phyloP scores from a whole-genome alignment of 805 yeast genomes.

The Jamesozyma gamospora region DNA sequence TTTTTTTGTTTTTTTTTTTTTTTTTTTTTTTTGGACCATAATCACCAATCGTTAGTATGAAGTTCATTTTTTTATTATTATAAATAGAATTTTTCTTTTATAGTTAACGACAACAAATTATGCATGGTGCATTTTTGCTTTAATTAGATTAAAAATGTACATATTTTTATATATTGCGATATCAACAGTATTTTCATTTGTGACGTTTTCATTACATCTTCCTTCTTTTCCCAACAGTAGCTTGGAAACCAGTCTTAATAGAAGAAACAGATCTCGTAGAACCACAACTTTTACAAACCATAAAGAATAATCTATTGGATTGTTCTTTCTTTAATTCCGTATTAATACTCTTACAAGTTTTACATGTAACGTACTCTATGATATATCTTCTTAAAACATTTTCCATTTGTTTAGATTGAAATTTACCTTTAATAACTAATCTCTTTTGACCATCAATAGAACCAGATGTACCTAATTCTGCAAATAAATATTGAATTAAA shows the following conservation, averaged over 20 bases:
- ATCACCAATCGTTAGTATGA: not conserved
- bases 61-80: not conserved
- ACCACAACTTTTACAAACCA: slow-evolving; percentile 97
- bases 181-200: not conserved
- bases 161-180: slow-evolving; percentile 4
- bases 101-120: not conserved
- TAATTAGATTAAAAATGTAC: slow-evolving; percentile 4
- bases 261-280: slow-evolving; percentile 93
- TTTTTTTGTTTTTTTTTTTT: no score
- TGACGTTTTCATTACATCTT: slow-evolving; percentile 30
- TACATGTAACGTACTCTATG: slow-evolving; percentile 94
- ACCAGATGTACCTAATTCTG: slow-evolving; percentile 99
- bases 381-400: slow-evolving; percentile 93
- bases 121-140: not conserved
- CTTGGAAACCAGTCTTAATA: slow-evolving; percentile 99
- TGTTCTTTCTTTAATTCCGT: slow-evolving; percentile 93
- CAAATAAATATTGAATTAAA: slow-evolving; percentile 90
- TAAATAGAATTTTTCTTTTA: no score
- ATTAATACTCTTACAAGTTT: slow-evolving; percentile 96
- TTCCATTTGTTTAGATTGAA: slow-evolving; percentile 96
- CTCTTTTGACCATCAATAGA: slow-evolving; percentile 97
- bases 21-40: not conserved
- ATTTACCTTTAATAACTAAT: slow-evolving; percentile 94
- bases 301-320: slow-evolving; percentile 90
- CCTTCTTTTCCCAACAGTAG: slow-evolving; percentile 88